Conservation (phyloP, 495 filamentous ascomycete species). For the Daldinia concentrica region DNA sequence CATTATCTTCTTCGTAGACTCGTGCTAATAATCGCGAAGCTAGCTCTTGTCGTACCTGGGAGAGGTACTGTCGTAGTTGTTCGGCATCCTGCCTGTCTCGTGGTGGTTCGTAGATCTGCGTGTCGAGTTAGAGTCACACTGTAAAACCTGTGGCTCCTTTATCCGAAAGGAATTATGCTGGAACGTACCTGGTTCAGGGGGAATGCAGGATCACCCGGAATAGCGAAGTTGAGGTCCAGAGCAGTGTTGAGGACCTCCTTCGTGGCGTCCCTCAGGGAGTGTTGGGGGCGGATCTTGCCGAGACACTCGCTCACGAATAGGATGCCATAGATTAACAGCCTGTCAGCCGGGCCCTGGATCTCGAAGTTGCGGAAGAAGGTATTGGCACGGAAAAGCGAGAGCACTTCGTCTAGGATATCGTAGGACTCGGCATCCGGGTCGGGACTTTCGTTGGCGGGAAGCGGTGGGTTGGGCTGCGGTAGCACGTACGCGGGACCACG, state of each 20-base stretch:
- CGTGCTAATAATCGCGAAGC: conserved; percentile 80
- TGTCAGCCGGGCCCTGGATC: conserved; percentile 95
- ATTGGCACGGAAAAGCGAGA: conserved; percentile 94
- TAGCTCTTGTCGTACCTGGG: conserved; percentile 91
- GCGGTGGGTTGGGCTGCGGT: conserved; percentile 63
- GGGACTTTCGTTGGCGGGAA: conserved; percentile 75
- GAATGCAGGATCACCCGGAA: conserved; percentile 93
- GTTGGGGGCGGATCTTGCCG: conserved; percentile 76
- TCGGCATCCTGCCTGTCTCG: conserved; percentile 88
- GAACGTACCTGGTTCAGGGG: conserved; percentile 81
- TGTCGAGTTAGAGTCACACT: conserved; percentile 10
- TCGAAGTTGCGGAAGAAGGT: conserved; percentile 99
- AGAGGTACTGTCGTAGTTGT: conserved; percentile 83
- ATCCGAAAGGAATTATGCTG: neutral
- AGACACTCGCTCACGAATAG: conserved; percentile 91
- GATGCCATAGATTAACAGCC: conserved; percentile 95
- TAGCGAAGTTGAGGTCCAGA: conserved; percentile 86
- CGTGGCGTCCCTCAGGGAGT: conserved; percentile 60
- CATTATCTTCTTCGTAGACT: conserved; percentile 85
- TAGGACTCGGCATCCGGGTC: conserved; percentile 88
- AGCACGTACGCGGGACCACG: conserved; percentile 92
- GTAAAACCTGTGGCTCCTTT: neutral
- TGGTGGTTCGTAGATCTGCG: conserved; percentile 71
- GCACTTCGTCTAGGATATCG: conserved; percentile 92
- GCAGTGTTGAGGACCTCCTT: conserved; percentile 69